phyloP scores from a whole-genome alignment of 192 early-diverging fungal genomes.

The Ambispora gerdemannii region DNA sequence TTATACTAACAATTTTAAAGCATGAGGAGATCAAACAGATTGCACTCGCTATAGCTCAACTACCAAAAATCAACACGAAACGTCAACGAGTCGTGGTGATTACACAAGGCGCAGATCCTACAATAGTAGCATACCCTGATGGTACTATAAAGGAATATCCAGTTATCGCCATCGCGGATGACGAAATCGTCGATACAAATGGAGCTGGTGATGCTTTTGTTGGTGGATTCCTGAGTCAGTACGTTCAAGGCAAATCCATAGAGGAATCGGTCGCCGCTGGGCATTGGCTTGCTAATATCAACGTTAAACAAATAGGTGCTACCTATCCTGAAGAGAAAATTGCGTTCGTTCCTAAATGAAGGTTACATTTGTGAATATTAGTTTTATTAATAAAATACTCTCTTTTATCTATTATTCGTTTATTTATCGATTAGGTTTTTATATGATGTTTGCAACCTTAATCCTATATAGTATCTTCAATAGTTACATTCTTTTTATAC shows the following conservation, averaged over 20 bases:
- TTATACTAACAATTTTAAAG: conserved; percentile 39
- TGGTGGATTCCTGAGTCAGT: conserved; percentile 88
- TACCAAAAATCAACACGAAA: conserved; percentile 72
- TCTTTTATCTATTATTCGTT: no score
- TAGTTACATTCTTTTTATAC: no score
- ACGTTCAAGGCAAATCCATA: conserved; percentile 68
- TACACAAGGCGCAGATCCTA: conserved; percentile 81
- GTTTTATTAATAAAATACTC: background rate
- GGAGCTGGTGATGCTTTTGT: conserved; percentile 97
- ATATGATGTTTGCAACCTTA: no score
- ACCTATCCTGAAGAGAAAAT: conserved; percentile 56
- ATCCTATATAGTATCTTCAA: no score
- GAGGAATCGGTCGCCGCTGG: conserved; percentile 75
- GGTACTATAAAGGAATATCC: conserved; percentile 61
- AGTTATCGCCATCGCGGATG: conserved; percentile 53
- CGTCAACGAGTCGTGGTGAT: conserved; percentile 85
- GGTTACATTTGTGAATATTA: background rate
- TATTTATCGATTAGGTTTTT: no score
- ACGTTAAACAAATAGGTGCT: conserved; percentile 76
- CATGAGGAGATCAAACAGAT: conserved; percentile 79
- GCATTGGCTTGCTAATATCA: conserved; percentile 85
- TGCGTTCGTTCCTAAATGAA: background rate
- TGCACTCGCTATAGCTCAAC: conserved; percentile 75
- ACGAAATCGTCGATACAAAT: conserved; percentile 93
- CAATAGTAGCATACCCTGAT: conserved; percentile 67